A percentile compares a stretch with the other conserved stretches of the same genome.
Conservation (phyloP, 2,329 filamentous ascomycete species). For the Pseudodiploospora longispora region DNA sequence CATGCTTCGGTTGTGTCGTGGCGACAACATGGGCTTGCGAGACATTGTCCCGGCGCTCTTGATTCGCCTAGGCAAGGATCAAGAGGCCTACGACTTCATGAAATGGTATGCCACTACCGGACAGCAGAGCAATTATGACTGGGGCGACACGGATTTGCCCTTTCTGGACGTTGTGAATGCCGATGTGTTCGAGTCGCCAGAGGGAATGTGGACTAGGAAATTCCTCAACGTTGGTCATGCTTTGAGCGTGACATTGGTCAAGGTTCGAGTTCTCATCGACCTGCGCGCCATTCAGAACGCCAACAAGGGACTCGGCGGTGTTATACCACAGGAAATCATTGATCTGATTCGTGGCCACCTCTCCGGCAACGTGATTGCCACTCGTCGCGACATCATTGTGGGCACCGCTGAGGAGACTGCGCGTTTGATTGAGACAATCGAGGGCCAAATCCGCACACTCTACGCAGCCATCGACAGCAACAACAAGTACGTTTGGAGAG, state of each 20-base stretch:
- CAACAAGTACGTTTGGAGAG: conserved; percentile 13
- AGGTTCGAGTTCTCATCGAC: conserved; percentile 16
- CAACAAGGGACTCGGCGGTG: conserved; percentile 2
- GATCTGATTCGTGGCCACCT: conserved; percentile 12
- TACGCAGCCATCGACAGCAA: conserved; percentile 8
- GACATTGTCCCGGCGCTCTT: conserved; percentile 31
- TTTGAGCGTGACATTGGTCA: conserved; percentile 13
- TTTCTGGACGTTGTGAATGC: conserved; percentile 28
- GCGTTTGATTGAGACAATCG: conserved; percentile 6
- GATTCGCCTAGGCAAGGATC: conserved; percentile 39
- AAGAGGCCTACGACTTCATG: conserved; percentile 40
- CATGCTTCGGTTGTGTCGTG: conserved; percentile 34
- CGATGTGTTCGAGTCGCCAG: conserved; percentile 30
- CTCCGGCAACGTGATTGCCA: conserved; percentile 3
- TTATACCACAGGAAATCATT: conserved; percentile 14
- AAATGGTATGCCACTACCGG: conserved; percentile 23
- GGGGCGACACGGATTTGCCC: conserved; percentile 11
- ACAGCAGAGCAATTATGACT: conserved; percentile 11
- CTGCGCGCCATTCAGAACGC: conserved; percentile 13
- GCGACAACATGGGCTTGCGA: conserved; percentile 37
- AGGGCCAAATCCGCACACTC: conserved; percentile 10
- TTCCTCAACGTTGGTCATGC: conserved; percentile 12
- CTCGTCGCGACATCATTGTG: conserved; percentile 5
- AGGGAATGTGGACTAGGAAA: neutral
- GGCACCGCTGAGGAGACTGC: neutral